Base-by-base conservation (phyloP, 208 protist species). In the Crithidia acanthocephali region DNA sequence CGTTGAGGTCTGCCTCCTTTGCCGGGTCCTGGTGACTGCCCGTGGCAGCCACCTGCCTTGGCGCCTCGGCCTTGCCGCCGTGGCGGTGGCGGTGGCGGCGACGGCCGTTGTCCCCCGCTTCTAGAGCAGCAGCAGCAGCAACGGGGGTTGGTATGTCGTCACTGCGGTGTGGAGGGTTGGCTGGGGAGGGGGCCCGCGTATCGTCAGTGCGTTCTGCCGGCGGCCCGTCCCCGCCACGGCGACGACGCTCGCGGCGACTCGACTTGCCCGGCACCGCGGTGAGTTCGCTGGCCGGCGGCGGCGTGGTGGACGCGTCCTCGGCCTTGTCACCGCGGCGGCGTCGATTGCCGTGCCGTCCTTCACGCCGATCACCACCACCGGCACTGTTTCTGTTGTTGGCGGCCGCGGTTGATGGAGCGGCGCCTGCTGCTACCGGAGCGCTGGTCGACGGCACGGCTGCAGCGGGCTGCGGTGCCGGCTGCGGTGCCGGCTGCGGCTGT, bases 61-160 rank as follows among this genome's bases (percentile, higher is more conserved):
- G 8, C 0, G 15, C 42, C 15, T 64, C 60, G 22, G 22, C 42
- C 33, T 10, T 16, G 13, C 59, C 25, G 2, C 57, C n/a, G 57
- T 32, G 72, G 23, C 58, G 72, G 48, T 61, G 64, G 27, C 30
- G 63, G 64, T 62, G 72, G 13, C 30, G n/a, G 27, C 64, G 72
- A 10, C 64, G 64, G 16, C 42, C 42, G 33, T 9, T 15, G 25
- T 44, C 58, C 3, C 27, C 44, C 20, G 16, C 32, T 11, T 53
- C 47, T 18, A 4, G 27, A 22, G 40, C 61, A 18, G 40, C 15
- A 30, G 16, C 44, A 7, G 7, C 30, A 35, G 61, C 28, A 7
- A 30, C n/a, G 16, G 20, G 1, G 2, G 27, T 28, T n/a, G n/a
- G n/a, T n/a, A n/a, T n/a, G n/a, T 71, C 72, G 10, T 68, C 63